Evolutionary conservation across 1,284 basidiomycete genomes (phyloP), one percentile per base, ranked within the genome.

Genomic region (Apiotrichum sp.): DNA sequence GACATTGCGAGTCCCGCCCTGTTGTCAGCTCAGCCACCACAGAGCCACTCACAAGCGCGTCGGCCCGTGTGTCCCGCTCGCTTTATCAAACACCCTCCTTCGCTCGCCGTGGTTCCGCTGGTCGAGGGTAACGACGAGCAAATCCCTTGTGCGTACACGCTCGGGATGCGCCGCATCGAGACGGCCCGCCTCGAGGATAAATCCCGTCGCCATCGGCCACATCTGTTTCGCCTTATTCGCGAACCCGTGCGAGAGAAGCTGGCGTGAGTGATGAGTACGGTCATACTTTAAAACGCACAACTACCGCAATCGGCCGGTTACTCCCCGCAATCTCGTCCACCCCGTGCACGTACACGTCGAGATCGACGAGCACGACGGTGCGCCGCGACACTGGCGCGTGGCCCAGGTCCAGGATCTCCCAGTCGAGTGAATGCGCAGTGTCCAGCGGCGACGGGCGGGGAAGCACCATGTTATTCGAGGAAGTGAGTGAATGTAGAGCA

Each of bases 91-190:
- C 44, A 82, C 76, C 2, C 83, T 67, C 11, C 82, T 65, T 36
- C 86, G 77, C 49, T 71, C 69, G n/a, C 87, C 87, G 60, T 88
- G 87, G 62, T 88, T 88, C 2, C 86, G 78, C 62, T 86, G 85
- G 63, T 88, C 86, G 35, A 77, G 51, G 0, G 73, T 73, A 6
- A 75, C 72, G 1, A 76, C 66, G 3, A 77, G 56, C 33, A 73
- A 35, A 53, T 73, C 71, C 45, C 66, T 56, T 41, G 59, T 65
- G 36, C 55, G 22, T 33, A 57, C 49, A 10, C 46, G 53, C 2
- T 57, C 44, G 8, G 16, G 33, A 50, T 31, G 3, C 8, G 33
- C 38, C 31, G 60, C 40, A 45, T 48, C 50, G 3, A 62, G 48
- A 3, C 48, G 41, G 7, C 16, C 32, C 1, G 59, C 46, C 39